Evolutionary conservation across 1,284 basidiomycete species (phyloP).

Genomic region (Termitomyces sp.): DNA sequence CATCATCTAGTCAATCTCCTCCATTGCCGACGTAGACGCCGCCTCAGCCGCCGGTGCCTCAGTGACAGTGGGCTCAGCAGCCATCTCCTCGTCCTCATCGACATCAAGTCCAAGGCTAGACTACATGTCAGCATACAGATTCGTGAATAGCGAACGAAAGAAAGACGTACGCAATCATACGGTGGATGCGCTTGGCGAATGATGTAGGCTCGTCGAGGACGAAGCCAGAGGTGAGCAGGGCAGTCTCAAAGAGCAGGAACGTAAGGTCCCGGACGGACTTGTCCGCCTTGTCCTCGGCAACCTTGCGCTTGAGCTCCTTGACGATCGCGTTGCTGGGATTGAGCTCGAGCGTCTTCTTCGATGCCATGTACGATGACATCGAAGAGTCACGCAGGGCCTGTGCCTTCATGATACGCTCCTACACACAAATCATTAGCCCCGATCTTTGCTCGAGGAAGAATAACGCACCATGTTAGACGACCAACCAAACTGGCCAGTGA

Average conservation of each 20-base stretch:
- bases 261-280: constrained; percentile 97
- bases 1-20: constrained; percentile 70
- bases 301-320: constrained; percentile 94
- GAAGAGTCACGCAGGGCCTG: constrained; percentile 98
- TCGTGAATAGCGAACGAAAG: no score
- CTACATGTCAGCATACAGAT: no score
- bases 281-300: constrained; percentile 96
- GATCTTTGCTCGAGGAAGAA: neutral
- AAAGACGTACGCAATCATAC: constrained; percentile 81
- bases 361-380: constrained; percentile 99
- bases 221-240: constrained; percentile 92
- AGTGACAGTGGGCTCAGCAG: constrained; percentile 30
- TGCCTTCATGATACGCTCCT: constrained; percentile 99
- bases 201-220: constrained; percentile 92
- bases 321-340: constrained; percentile 94
- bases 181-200: constrained; percentile 94
- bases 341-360: constrained; percentile 98
- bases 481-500: constrained; percentile 99
- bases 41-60: constrained; percentile 47
- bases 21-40: constrained; percentile 73
- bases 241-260: constrained; percentile 94
- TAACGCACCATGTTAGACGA: constrained; percentile 90
- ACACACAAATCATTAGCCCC: constrained; percentile 13
- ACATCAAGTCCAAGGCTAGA: constrained; percentile 85
- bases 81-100: constrained; percentile 54